Evolutionary conservation across 192 early-diverging fungal genomes (phyloP), one percentile per base, ranked within the genome.

Genomic region (Coemansia sp.): DNA sequence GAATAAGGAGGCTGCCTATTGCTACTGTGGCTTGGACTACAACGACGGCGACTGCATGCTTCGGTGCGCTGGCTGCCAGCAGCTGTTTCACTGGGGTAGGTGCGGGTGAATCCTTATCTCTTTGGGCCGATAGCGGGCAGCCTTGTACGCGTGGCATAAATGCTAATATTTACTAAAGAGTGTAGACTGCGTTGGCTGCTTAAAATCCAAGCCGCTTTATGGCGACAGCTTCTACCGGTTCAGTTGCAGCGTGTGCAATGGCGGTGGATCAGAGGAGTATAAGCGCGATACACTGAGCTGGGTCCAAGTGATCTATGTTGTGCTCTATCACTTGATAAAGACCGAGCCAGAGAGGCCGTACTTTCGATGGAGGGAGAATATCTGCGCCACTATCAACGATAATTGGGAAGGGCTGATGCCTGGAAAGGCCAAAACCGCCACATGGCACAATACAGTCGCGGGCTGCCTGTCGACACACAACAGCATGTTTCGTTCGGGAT

Each of bases 401-500:
- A 73, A 92, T 62, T 95, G 93, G 93, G 85, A 89, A 6, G 79
- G 88, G 36, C 66, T 95, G 36, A 71, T 86, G 31, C 87, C 88
- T 0, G 89, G 83, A 23, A 90, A 90, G 69, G 69, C 82, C 34
- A 86, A 91, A 70, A 86, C 89, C 0, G 84, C 86, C 0, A 93
- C 91, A 1, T 95, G 93, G 93, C 86, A 90, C 35, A 95, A 95
- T 72, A 93, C 92, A 2, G 85, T 95, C 6, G 92, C 92, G 2
- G 92, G 91, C 52, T 87, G 88, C 26, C 65, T 95, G 21, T 95
- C 92, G 5, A 92, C 90, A 9, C 89, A 93, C n/a, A 83, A 80
- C 12, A 70, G 84, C 20, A 79, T 90, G 43, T 95, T 95, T 53
- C 65, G 82, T 16, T 92, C 92, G 8, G 93, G 93, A 33, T 84